These are phyloP conservation scores for Aureobasidium sp. DNA, from an alignment of 2,329 filamentous ascomycete species.

Conservation along the genomic window DNA sequence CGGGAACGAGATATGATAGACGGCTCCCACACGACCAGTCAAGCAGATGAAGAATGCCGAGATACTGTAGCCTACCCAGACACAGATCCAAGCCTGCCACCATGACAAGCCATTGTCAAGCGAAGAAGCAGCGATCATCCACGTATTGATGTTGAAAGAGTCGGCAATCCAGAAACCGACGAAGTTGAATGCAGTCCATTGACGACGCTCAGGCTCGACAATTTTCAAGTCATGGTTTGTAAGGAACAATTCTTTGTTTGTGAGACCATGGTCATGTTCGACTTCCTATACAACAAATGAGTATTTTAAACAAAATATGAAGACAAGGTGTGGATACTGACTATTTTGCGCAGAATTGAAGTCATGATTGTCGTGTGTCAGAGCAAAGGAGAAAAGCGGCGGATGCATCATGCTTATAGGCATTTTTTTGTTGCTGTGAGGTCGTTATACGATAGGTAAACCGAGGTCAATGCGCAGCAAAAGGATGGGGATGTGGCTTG, in stretches of 20 bases:
- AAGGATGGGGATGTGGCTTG: constrained; percentile 10
- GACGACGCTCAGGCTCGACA: constrained; percentile 68
- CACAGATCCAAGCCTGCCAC: constrained; percentile 40
- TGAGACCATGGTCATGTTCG: constrained; percentile 66
- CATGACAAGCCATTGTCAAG: constrained; percentile 60
- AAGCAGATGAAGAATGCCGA: constrained; percentile 65
- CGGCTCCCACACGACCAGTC: constrained; percentile 76
- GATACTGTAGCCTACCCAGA: constrained; percentile 64
- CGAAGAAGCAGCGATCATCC: constrained; percentile 68
- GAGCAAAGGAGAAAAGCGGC: background rate
- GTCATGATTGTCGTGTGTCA: background rate
- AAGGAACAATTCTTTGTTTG: constrained; percentile 73
- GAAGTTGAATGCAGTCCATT: constrained; percentile 88
- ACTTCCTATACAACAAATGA: constrained; percentile 33
- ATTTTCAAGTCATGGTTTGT: constrained; percentile 54
- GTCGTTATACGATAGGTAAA: background rate
- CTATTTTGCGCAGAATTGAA: background rate
- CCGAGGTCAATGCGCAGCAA: background rate
- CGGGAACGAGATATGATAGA: constrained; percentile 84
- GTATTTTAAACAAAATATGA: too few relatives aligned
- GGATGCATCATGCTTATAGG: background rate
- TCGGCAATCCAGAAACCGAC: constrained; percentile 78
- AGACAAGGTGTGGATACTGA: background rate
- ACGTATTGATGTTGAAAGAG: constrained; percentile 62
- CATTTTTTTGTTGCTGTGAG: background rate